Percentiles rank a stretch among this genome's conserved stretches.
Evolutionary conservation across 345 rosid genomes (phyloP).

Genomic region (Corchorus olitorius): DNA sequence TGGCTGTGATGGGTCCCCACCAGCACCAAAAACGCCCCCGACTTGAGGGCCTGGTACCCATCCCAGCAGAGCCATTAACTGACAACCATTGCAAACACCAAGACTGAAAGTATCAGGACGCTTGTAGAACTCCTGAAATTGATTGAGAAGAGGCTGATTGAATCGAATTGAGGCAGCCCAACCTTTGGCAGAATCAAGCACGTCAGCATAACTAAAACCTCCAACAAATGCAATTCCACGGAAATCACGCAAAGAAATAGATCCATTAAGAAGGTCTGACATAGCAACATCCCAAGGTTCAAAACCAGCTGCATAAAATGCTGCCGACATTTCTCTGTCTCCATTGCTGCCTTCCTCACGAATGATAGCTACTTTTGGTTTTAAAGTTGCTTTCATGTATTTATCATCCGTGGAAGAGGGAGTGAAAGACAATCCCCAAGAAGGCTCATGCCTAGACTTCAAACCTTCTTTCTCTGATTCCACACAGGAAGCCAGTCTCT

Average conservation of each 20-base stretch:
- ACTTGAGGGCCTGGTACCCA: conserved; percentile 96
- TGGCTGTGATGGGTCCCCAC: conserved; percentile 81
- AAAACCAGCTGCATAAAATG: conserved; percentile 83
- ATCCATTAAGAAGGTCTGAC: conserved; percentile 82
- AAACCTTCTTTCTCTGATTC: conserved; percentile 85
- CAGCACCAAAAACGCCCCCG: conserved; percentile 74
- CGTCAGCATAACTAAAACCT: conserved; percentile 93
- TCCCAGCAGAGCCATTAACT: conserved; percentile 89
- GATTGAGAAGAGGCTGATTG: conserved; percentile 69
- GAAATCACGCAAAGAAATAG: conserved; percentile 61
- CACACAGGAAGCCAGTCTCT: conserved; percentile 79
- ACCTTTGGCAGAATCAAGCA: conserved; percentile 95
- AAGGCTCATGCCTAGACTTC: conserved; percentile 71
- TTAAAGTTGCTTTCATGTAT: conserved; percentile 51
- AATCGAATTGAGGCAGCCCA: conserved; percentile 96
- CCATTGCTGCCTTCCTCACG: conserved; percentile 99
- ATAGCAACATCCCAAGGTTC: conserved; percentile 95
- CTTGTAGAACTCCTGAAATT: conserved; percentile 87
- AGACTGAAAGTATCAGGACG: conserved; percentile 89
- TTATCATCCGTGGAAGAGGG: conserved; percentile 70
- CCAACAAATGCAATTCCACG: conserved; percentile 91
- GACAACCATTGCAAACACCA: conserved; percentile 95
- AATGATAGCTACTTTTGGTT: conserved; percentile 89
- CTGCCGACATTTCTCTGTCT: conserved; percentile 96
- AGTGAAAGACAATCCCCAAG: conserved; percentile 68